A percentile compares a stretch with the other conserved stretches of the same genome.
Evolutionary conservation across 164 flowering plant species (phyloP).

Genomic region (Magnolia changhungtana): DNA sequence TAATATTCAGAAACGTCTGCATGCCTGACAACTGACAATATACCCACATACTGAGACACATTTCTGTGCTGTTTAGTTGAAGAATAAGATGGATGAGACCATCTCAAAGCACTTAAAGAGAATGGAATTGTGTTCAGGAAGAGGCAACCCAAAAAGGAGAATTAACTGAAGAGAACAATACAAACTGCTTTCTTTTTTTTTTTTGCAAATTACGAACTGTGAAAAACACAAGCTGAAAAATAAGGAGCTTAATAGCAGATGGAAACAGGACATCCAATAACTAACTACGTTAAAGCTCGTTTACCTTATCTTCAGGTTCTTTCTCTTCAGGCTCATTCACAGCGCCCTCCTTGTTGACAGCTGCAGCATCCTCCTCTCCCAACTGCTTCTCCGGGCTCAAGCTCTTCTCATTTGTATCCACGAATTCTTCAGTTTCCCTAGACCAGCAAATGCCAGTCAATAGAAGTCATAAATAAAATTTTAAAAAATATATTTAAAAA

Average conservation of each 20-base stretch:
- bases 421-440: constrained; percentile 40
- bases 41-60: too few relatives aligned
- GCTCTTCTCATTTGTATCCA: constrained; percentile 31
- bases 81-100: too few relatives aligned
- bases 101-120: too few relatives aligned
- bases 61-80: too few relatives aligned
- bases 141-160: too few relatives aligned
- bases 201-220: too few relatives aligned
- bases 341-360: constrained; percentile 38
- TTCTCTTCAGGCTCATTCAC: constrained; percentile 42
- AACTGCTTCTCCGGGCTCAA: constrained; percentile 33
- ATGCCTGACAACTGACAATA: too few relatives aligned
- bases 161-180: too few relatives aligned
- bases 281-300: not conserved
- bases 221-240: too few relatives aligned
- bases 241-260: not conserved
- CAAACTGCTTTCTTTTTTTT: too few relatives aligned
- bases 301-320: constrained; percentile 57
- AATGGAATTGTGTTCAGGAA: too few relatives aligned
- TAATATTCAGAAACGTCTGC: too few relatives aligned
- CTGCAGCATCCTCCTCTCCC: constrained; percentile 36
- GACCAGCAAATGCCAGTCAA: not conserved
- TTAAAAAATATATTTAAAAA: not conserved
- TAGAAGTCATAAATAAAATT: not conserved
- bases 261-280: not conserved